Conservation (phyloP, 2,329 filamentous ascomycete genomes). For the Apiospora aurea region DNA sequence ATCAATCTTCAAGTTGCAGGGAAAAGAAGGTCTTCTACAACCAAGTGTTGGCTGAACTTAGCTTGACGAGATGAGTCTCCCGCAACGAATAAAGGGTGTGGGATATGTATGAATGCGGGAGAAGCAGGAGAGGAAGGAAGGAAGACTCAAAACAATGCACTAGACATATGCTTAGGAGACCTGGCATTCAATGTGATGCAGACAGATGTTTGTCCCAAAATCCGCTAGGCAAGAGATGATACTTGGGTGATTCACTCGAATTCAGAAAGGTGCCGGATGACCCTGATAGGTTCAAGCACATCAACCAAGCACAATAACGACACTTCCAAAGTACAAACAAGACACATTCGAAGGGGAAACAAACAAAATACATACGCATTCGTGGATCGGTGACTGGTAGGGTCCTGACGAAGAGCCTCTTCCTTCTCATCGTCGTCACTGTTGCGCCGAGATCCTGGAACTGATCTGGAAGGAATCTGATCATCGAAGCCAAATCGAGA, state of each 20-base stretch:
- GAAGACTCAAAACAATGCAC: slow-evolving; percentile 24
- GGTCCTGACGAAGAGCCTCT: slow-evolving; percentile 71
- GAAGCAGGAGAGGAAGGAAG: neutral
- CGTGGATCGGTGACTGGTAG: slow-evolving; percentile 75
- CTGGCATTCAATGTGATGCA: neutral
- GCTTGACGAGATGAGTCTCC: neutral
- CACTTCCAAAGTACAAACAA: neutral
- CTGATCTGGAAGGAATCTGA: slow-evolving; percentile 80
- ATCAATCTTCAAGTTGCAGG: slow-evolving; percentile 2
- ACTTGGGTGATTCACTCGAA: neutral
- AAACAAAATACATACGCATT: slow-evolving; percentile 74
- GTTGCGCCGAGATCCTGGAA: slow-evolving; percentile 85
- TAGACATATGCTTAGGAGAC: neutral
- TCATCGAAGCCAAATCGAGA: slow-evolving; percentile 67
- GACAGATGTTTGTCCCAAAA: neutral
- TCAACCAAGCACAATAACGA: neutral
- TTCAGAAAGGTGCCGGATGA: neutral
- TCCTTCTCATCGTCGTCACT: slow-evolving; percentile 92
- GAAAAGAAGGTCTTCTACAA: slow-evolving; percentile 13
- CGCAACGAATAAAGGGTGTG: neutral
- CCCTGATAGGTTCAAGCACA: neutral
- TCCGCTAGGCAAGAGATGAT: neutral
- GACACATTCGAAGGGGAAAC: slow-evolving; percentile 23
- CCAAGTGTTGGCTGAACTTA: slow-evolving; percentile 20
- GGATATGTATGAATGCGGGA: neutral